Conservation (phyloP, 129 eudicot species). For the Oenanthe sinensis region DNA sequence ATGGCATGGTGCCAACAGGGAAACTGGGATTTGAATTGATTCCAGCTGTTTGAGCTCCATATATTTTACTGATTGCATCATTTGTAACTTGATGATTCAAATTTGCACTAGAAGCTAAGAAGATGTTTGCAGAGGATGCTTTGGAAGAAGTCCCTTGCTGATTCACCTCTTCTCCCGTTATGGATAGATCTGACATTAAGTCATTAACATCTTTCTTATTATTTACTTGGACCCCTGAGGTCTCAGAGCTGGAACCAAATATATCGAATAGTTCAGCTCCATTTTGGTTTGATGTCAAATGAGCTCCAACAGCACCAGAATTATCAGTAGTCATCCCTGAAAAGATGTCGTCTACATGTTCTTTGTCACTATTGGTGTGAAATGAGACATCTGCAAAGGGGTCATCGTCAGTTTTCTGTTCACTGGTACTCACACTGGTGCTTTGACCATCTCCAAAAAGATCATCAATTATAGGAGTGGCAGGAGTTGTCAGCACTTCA, state of each 20-base stretch:
- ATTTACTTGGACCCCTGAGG: conserved; percentile 22
- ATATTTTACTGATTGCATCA: conserved; percentile 35
- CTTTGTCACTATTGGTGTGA: conserved; percentile 39
- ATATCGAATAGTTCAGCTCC: conserved; percentile 55
- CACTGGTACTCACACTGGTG: conserved; percentile 22
- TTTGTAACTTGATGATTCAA: conserved; percentile 26
- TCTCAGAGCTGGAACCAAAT: conserved; percentile 42
- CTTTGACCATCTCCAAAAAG: conserved; percentile 43
- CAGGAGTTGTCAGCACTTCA: conserved; percentile 27
- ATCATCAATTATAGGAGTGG: conserved; percentile 49
- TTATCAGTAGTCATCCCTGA: conserved; percentile 59
- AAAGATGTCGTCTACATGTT: conserved; percentile 53
- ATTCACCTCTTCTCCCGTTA: conserved; percentile 34
- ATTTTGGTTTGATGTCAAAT: conserved; percentile 20
- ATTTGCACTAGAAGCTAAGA: conserved; percentile 24
- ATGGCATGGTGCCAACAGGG: conserved; percentile 50
- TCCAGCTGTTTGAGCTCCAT: conserved; percentile 46
- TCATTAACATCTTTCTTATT: conserved; percentile 34
- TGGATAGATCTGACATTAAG: conserved; percentile 66
- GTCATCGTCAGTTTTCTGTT: conserved; percentile 36
- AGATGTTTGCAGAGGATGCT: conserved; percentile 19
- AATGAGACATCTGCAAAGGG: conserved; percentile 97
- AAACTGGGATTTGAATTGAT: conserved; percentile 40
- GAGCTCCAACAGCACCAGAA: conserved; percentile 18
- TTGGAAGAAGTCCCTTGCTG: conserved; percentile 25